Evolutionary conservation across 2,329 filamentous ascomycete genomes (phyloP), one percentile per base, ranked within the genome.

Genomic region (Colletotrichum navitas): DNA sequence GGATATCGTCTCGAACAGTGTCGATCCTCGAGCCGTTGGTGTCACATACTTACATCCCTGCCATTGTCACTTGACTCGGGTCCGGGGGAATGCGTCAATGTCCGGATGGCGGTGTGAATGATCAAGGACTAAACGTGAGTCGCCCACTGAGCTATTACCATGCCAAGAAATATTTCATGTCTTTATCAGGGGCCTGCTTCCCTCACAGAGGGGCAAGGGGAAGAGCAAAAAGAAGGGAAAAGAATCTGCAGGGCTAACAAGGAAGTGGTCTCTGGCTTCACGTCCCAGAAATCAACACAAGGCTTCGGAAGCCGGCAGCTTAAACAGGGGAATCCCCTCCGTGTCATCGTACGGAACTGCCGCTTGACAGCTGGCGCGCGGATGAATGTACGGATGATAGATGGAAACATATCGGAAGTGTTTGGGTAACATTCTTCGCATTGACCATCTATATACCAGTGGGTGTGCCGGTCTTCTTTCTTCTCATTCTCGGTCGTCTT

Each of bases 371-470:
- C n/a, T 45, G 24, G 51, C n/a, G 64, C 41, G 64, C 7, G 34
- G 12, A 21, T 24, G 16, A 16, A 45, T 14, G 60, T 52, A 24
- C 51, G 58, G 29, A 39, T 49, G 51, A 21, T 26, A 34, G 49
- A 24, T 29, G 64, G 36, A 36, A 55, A 63, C 39, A 66, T n/a
- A 41, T 69, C 43, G 47, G 32, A 39, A 18, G 41, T 55, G 41
- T 54, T 52, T 66, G 45, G 52, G 62, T 41, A 59, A 71, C 36
- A 32, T 66, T 63, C 52, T 71, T 72, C 65, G 56, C 45, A 72
- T 72, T 72, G 65, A 61, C 69, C 69, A 56, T 69, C 69, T 72
- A 69, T 64, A 69, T 72, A 72, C 65, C 66, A 56, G 54, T 69
- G 54, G 54, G 67, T 67, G 49, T 55, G 65, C 54, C 39, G 54